These are phyloP conservation scores for Nakazawaea ambrosiae DNA, from an alignment of 805 yeast species.

Conservation along the genomic window DNA sequence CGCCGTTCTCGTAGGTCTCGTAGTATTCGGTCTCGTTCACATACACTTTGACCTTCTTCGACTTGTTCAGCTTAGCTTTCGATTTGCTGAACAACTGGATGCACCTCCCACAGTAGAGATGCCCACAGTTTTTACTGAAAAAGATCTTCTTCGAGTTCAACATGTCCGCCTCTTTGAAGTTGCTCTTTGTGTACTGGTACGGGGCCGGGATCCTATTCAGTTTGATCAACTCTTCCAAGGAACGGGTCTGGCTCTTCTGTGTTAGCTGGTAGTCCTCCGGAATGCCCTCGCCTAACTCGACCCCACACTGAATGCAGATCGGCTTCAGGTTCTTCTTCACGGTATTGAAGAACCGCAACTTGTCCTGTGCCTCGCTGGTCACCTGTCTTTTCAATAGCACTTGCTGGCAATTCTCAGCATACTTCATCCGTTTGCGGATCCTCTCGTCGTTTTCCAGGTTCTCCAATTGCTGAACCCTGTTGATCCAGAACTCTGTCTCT, in stretches of 20 bases:
- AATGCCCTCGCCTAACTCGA: constrained; percentile 65
- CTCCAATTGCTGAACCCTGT: constrained; percentile 9
- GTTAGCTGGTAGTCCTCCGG: constrained; percentile 38
- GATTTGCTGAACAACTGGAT: constrained; percentile 3
- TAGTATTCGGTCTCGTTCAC: constrained; percentile 26
- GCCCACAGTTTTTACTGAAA: constrained; percentile 63
- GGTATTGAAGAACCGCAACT: constrained; percentile 16
- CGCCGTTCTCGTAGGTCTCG: constrained; percentile 37
- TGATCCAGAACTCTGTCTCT: constrained; percentile 8
- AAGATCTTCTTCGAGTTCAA: constrained; percentile 63
- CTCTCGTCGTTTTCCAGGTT: constrained; percentile 6
- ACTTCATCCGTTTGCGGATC: constrained; percentile 5
- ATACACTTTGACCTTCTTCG: constrained; percentile 1
- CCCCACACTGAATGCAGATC: constrained; percentile 66
- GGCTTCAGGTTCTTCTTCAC: constrained; percentile 30
- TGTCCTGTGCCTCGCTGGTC: constrained; percentile 13
- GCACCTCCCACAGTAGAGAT: constrained; percentile 82
- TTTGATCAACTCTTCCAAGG: constrained; percentile 22
- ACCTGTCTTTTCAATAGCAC: constrained; percentile 12
- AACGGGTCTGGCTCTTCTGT: too few relatives aligned
- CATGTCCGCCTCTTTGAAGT: constrained; percentile 46
- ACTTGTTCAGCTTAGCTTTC: background rate
- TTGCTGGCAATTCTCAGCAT: constrained; percentile 17
- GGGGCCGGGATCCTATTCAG: constrained; percentile 18
- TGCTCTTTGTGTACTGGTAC: constrained; percentile 17